These are phyloP conservation scores for Xylaria sp. DNA, from an alignment of 2,329 filamentous ascomycete species.

Conservation along the genomic window DNA sequence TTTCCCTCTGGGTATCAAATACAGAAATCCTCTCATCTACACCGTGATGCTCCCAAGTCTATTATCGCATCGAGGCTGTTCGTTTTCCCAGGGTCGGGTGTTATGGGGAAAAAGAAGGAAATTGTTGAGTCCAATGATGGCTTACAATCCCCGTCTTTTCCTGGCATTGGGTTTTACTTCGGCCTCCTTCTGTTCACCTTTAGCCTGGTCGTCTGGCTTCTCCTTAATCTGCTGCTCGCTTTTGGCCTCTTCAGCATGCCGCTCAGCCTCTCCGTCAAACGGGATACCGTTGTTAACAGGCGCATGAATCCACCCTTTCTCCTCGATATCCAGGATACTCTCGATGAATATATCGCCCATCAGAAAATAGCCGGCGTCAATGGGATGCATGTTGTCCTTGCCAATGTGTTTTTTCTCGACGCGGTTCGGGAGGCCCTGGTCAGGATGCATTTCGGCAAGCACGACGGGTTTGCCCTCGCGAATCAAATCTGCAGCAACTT, in stretches of 20 bases:
- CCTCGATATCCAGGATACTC: conserved; percentile 45
- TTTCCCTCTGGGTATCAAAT: conserved; percentile 9
- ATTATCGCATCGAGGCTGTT: background rate
- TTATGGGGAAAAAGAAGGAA: background rate
- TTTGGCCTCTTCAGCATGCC: conserved; percentile 33
- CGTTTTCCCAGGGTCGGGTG: background rate
- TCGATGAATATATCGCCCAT: conserved; percentile 50
- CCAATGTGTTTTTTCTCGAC: conserved; percentile 44
- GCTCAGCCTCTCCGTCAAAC: conserved; percentile 38
- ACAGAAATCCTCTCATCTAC: background rate
- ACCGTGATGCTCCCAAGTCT: background rate
- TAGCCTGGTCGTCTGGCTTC: conserved; percentile 22
- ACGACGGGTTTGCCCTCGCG: conserved; percentile 45
- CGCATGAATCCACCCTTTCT: conserved; percentile 42
- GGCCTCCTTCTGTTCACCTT: conserved; percentile 11
- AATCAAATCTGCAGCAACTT: conserved; percentile 44
- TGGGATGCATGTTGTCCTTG: conserved; percentile 47
- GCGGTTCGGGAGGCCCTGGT: conserved; percentile 45
- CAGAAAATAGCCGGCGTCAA: conserved; percentile 47
- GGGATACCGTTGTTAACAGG: conserved; percentile 41
- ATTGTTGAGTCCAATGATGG: background rate
- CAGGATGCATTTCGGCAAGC: conserved; percentile 47
- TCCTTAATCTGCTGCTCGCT: conserved; percentile 30
- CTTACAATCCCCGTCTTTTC: conserved; percentile 22
- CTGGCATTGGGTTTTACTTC: conserved; percentile 20